phyloP scores from a whole-genome alignment of 2,329 filamentous ascomycete species.

The Proliferodiscus dingleyae region DNA sequence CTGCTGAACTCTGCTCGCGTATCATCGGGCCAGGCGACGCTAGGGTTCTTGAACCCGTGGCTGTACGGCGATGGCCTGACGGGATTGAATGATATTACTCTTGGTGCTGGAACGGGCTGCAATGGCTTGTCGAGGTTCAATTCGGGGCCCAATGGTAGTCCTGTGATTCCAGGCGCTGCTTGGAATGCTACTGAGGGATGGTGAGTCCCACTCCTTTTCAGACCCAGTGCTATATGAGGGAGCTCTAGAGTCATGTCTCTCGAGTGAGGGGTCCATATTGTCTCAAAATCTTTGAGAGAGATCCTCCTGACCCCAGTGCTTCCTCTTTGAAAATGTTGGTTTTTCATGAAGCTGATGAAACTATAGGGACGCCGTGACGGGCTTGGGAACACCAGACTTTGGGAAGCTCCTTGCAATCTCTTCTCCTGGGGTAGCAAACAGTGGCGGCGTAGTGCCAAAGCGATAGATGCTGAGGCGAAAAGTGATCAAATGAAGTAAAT shows the following conservation, averaged over 20 bases:
- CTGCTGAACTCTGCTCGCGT: conserved; percentile 52
- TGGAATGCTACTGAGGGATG: conserved; percentile 39
- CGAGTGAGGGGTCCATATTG: too few relatives aligned
- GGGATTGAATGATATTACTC: conserved; percentile 42
- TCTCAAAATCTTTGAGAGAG: too few relatives aligned
- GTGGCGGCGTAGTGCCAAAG: conserved; percentile 8
- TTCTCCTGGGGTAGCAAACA: conserved; percentile 16
- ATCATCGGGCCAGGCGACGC: conserved; percentile 25
- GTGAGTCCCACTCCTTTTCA: too few relatives aligned
- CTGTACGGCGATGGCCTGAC: conserved; percentile 45
- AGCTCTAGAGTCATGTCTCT: too few relatives aligned
- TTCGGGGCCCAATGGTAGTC: conserved; percentile 14
- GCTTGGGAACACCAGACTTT: conserved; percentile 35
- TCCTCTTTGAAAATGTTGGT: too few relatives aligned
- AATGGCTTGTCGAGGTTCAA: conserved; percentile 14
- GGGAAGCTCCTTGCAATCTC: conserved; percentile 19
- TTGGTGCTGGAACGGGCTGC: conserved; percentile 34
- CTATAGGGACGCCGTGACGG: conserved; percentile 44
- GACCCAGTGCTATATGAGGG: too few relatives aligned
- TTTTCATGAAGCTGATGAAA: too few relatives aligned
- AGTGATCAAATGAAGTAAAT: too few relatives aligned
- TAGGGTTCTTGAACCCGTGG: conserved; percentile 59
- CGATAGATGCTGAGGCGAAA: too few relatives aligned
- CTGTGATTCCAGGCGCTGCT: conserved; percentile 29
- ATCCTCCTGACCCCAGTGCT: too few relatives aligned